Base-by-base conservation (phyloP, 2,329 filamentous ascomycete species). In the Microdochium nivale region DNA sequence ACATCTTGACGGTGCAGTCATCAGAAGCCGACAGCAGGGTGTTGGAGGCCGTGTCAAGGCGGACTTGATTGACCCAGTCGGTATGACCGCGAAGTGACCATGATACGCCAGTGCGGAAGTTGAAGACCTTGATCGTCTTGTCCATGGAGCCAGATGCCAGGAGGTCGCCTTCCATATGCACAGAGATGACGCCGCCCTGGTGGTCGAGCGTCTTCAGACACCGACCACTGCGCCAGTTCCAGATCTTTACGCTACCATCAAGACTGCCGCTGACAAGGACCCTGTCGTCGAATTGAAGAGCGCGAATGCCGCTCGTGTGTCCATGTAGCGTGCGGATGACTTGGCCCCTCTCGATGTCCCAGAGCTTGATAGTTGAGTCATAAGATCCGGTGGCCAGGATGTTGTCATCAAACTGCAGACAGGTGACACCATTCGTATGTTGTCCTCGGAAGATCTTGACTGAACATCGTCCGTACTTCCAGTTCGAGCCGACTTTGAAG, bases 41-140 rank as follows among this genome's bases (percentile, higher is more conserved):
- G 14, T 89, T 84, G 10, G 89, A 95, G 1, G 79, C 72, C 0
- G 84, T 79, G 66, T 99, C 90, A 35, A 99, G 81, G 58, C 87
- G 86, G 30, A 97, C 92, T n/a, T 88, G 86, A 69, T 99, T 99
- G 61, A 99, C 91, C 88, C 92, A 97, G 66, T 97, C 91, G 0
- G 78, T 82, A 65, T 99, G 94, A 9, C 91, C 92, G 24, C 85
- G 83, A 13, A 99, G 76, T 49, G 83, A 79, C 59, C 87, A 95
- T 0, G 86, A 87, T 50, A 88, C 84, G 65, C 89, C 90, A 53
- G 87, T 88, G 60, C 87, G 81, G 62, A 95, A 94, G 67, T 96
- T 92, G 80, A 92, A 96, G 47, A 99, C 85, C 65, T 92, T 90
- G 67, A 97, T 86, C 1, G 86, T 92, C 65, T 83, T 84, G 68